Base-by-base conservation (phyloP, 2,329 filamentous ascomycete species). In the Ophiocordyceps camponoti-floridani region DNA sequence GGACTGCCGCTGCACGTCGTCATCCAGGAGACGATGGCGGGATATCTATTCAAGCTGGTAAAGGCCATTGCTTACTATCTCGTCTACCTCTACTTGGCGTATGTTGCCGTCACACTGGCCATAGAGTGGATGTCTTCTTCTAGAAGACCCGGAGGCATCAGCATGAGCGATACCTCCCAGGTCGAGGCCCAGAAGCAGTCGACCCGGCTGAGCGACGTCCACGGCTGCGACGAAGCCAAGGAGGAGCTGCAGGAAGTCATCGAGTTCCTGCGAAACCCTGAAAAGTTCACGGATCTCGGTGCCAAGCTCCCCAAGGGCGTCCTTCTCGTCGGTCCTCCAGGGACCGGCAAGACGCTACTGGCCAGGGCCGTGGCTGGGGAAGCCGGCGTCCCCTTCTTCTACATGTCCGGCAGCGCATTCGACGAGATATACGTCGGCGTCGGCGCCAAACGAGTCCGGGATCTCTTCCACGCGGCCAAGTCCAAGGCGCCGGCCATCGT, bases 361-460 rank as follows among this genome's bases (percentile, higher is more conserved):
- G 91, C 91, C 50, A 82, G 91, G 56, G 93, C 91, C 45, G 91
- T 98, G 48, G 91, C 91, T 42, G 91, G 91, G 44, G 91, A 98
- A 67, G 88, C 91, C 45, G 91, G 89, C 46, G 91, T 98, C 16
- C 91, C 91, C 1, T 98, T 98, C 72, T 98, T 96, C 72, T 98
- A 95, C 73, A 96, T 98, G 89, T 98, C 91, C 57, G 91, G 91
- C 43, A 94, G 86, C 47, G 91, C 98, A 61, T 98, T 98, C 58
- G 91, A 98, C 57, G 91, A 98, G 63, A 82, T 98, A 44, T 98
- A 95, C 57, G 93, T 98, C 33, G 91, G 91, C 58, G 91, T 98
- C 45, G 87, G 88, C 58, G 87, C 87, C 41, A 94, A 98, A 70
- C 84, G 91, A 56, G 89, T 98, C 43, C 85, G 91, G 47, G 91